phyloP scores from a whole-genome alignment of 352 stramenopile species.

The Globisporangium takayamanum region DNA sequence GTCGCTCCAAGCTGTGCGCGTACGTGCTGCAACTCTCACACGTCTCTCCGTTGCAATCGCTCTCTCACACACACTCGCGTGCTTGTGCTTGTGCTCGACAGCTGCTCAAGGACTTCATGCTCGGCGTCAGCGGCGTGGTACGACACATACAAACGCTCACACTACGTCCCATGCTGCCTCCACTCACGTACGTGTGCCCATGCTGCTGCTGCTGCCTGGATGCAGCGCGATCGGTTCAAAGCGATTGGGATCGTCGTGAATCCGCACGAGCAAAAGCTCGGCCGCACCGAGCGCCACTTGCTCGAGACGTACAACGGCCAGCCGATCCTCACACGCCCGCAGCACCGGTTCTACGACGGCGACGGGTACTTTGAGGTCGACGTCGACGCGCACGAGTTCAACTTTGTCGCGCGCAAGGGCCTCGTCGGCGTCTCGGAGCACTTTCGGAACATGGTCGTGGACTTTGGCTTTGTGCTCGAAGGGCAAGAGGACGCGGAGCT shows the following conservation, averaged over 20 bases:
- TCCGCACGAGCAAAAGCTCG: conserved; percentile 57
- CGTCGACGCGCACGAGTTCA: conserved; percentile 79
- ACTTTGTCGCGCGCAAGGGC: conserved; percentile 73
- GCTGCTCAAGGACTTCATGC: conserved; percentile 37
- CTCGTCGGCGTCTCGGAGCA: conserved; percentile 67
- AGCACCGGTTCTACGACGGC: conserved; percentile 68
- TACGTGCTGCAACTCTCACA: conserved; percentile 9
- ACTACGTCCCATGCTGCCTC: not conserved
- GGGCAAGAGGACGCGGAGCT: conserved; percentile 72
- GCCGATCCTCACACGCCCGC: conserved; percentile 70
- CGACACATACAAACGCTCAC: not conserved
- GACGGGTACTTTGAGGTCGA: conserved; percentile 80
- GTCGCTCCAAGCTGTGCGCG: conserved; percentile 41
- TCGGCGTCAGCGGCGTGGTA: conserved; percentile 28
- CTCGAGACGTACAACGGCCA: conserved; percentile 82
- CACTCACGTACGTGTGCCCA: not conserved
- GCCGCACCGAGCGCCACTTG: conserved; percentile 63
- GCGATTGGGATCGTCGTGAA: conserved; percentile 80
- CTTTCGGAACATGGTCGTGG: conserved; percentile 75
- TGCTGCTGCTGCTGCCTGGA: not conserved
- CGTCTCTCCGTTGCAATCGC: not conserved
- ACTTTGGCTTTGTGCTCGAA: conserved; percentile 81
- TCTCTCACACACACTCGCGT: not conserved
- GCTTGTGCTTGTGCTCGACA: conserved; percentile 5
- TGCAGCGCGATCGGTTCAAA: conserved; percentile 72